Conservation (phyloP, 148 eudicot species). For the Rhododendron vialii region DNA sequence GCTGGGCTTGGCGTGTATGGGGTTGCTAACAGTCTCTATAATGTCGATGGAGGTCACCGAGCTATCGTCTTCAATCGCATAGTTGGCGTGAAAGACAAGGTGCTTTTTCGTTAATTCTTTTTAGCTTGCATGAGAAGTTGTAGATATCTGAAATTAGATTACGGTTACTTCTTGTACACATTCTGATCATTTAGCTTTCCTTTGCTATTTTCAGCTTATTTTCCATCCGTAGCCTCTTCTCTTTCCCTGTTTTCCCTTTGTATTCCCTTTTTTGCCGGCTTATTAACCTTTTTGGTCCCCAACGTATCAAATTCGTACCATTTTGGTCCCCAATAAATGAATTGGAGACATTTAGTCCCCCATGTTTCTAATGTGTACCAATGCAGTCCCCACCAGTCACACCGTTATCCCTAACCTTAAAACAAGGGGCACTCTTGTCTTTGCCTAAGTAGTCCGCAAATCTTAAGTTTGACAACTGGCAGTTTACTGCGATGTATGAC, state of each 20-base stretch:
- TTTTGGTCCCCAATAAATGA: too few relatives aligned
- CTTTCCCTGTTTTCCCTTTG: background rate
- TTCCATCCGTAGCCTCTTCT: background rate
- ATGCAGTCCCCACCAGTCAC: too few relatives aligned
- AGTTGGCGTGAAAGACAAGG: constrained; percentile 87
- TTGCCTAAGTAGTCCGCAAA: background rate
- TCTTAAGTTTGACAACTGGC: background rate
- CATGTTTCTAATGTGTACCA: too few relatives aligned
- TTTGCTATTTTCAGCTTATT: background rate
- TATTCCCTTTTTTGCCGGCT: background rate
- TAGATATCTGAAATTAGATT: background rate
- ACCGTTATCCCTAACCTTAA: too few relatives aligned
- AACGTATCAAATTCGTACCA: too few relatives aligned
- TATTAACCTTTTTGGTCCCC: too few relatives aligned
- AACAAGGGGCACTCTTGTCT: too few relatives aligned
- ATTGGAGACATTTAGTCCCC: too few relatives aligned
- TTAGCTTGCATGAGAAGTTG: background rate
- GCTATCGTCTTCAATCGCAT: constrained; percentile 93
- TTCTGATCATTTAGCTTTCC: background rate
- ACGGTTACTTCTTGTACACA: background rate
- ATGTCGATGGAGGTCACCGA: constrained; percentile 91
- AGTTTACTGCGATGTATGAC: background rate
- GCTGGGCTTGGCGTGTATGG: constrained; percentile 71
- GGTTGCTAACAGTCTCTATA: constrained; percentile 71
- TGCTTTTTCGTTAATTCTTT: background rate